phyloP scores from a whole-genome alignment of 2,329 filamentous ascomycete species.

The Ustulina deusta region DNA sequence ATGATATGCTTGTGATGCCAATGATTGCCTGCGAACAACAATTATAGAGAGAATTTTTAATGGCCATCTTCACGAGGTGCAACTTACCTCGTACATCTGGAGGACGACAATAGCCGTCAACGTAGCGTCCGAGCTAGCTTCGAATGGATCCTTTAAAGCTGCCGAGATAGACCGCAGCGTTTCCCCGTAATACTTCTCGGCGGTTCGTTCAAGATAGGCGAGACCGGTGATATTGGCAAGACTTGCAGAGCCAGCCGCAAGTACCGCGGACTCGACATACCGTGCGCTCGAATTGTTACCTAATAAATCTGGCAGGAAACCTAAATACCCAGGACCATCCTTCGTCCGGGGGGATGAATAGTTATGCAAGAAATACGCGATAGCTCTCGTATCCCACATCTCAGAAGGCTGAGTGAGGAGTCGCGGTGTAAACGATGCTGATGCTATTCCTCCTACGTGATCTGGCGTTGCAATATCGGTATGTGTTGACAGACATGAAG shows the following conservation, averaged over 20 bases:
- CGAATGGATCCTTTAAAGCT: constrained; percentile 5
- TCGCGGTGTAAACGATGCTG: not conserved
- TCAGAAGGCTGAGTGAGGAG: constrained; percentile 29
- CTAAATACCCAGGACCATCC: constrained; percentile 25
- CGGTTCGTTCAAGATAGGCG: constrained; percentile 14
- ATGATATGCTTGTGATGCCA: constrained; percentile 7
- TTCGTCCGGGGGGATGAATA: constrained; percentile 25
- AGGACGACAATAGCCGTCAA: constrained; percentile 27
- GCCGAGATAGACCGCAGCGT: constrained; percentile 18
- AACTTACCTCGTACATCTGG: constrained; percentile 32
- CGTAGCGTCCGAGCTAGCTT: constrained; percentile 26
- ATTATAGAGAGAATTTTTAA: constrained; percentile 13
- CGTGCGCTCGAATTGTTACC: not conserved
- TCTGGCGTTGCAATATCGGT: not conserved
- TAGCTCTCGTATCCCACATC: constrained; percentile 29
- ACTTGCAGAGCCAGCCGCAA: constrained; percentile 34
- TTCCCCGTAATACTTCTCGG: constrained; percentile 27
- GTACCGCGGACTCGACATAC: constrained; percentile 27
- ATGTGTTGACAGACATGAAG: not conserved
- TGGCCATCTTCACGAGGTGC: not conserved
- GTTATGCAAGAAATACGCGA: constrained; percentile 28
- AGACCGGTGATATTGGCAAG: constrained; percentile 31
- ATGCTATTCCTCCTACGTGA: not conserved
- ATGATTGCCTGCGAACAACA: constrained; percentile 22
- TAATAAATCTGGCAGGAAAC: constrained; percentile 27